phyloP scores from a whole-genome alignment of 1,284 basidiomycete genomes.

The Boletus semigastroideus region DNA sequence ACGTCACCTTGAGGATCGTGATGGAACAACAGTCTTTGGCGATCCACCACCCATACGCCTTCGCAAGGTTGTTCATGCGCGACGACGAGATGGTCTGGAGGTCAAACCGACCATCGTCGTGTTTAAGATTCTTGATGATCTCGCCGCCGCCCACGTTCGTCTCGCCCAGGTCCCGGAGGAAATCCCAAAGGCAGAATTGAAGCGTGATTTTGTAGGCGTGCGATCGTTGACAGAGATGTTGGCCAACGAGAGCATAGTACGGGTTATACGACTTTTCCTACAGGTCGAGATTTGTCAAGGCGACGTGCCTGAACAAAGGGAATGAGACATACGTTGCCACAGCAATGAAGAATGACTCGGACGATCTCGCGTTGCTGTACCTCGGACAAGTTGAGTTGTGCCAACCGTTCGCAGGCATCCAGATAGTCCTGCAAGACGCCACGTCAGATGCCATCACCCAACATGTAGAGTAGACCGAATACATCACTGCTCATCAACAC shows the following conservation, averaged over 20 bases:
- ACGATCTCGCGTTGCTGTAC: slow-evolving; percentile 94
- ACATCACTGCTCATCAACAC: slow-evolving; percentile 94
- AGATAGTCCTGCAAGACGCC: slow-evolving; percentile 75
- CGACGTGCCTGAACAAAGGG: background rate
- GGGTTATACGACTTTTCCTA: slow-evolving; percentile 95
- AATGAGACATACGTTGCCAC: slow-evolving; percentile 71
- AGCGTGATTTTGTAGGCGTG: slow-evolving; percentile 90
- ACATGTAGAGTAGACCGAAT: slow-evolving; percentile 26
- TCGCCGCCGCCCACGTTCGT: slow-evolving; percentile 78
- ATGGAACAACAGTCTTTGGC: slow-evolving; percentile 73
- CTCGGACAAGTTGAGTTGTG: slow-evolving; percentile 82
- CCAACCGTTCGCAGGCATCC: slow-evolving; percentile 87
- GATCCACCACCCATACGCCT: slow-evolving; percentile 83
- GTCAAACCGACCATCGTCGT: slow-evolving; percentile 47
- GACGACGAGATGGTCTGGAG: slow-evolving; percentile 58
- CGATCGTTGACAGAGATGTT: slow-evolving; percentile 70
- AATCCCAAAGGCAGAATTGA: slow-evolving; percentile 98
- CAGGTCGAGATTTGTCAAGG: background rate
- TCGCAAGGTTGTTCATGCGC: slow-evolving; percentile 65
- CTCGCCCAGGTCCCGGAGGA: slow-evolving; percentile 90
- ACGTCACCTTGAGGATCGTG: slow-evolving; percentile 76
- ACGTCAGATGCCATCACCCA: background rate
- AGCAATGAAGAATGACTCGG: slow-evolving; percentile 90
- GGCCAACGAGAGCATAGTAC: slow-evolving; percentile 88
- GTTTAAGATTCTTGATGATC: slow-evolving; percentile 64